These are phyloP conservation scores for Cornus controversa DNA, from an alignment of 148 eudicot genomes.

Conservation along the genomic window DNA sequence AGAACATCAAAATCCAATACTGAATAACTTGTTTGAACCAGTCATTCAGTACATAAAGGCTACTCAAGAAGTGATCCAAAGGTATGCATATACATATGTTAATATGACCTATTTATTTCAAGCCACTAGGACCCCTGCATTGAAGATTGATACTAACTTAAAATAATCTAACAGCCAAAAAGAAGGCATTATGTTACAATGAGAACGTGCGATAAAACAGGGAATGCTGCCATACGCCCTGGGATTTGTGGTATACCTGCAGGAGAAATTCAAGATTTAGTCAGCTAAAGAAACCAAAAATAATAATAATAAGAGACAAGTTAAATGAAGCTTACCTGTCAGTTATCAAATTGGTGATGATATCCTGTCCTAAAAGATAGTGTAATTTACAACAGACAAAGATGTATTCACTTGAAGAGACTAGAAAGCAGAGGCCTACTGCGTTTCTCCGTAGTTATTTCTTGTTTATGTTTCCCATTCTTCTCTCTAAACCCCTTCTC, in stretches of 20 bases:
- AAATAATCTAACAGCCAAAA: not conserved
- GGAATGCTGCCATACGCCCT: not conserved
- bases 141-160: no score
- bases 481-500: not conserved
- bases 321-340: not conserved
- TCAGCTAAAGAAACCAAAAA: slow-evolving; percentile 1
- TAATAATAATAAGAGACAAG: not conserved
- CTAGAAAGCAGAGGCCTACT: slow-evolving; percentile 9
- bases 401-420: slow-evolving; percentile 9
- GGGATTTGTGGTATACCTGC: not conserved
- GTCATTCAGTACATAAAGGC: not conserved
- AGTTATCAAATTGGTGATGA: not conserved
- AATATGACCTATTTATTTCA: not conserved
- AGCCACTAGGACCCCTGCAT: no score
- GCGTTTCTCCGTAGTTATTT: slow-evolving; percentile 1
- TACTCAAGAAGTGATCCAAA: not conserved
- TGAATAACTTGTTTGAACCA: not conserved
- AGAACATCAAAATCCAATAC: not conserved
- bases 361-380: slow-evolving; percentile 12
- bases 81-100: not conserved
- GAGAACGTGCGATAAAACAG: not conserved
- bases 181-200: not conserved
- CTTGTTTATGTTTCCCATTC: not conserved
- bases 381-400: slow-evolving; percentile 9
- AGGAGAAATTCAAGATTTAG: not conserved